phyloP scores from a whole-genome alignment of 169 alveolate species.

The Plasmodium malariae region DNA sequence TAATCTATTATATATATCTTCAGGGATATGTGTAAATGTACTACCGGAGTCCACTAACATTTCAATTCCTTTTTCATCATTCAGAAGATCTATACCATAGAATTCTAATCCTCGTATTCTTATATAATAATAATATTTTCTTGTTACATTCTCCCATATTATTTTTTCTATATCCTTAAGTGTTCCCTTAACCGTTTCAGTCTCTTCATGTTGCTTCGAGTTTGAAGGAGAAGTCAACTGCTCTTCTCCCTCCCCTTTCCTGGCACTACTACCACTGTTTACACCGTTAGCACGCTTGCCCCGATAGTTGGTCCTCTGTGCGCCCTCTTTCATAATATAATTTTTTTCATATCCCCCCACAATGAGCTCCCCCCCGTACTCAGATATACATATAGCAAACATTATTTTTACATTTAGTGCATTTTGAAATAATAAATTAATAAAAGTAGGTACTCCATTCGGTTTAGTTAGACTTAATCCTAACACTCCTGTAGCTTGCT shows the following conservation, averaged over 20 bases:
- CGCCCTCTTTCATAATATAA: background rate
- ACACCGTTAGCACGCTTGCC: background rate
- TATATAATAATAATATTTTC: conserved; percentile 59
- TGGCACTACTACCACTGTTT: background rate
- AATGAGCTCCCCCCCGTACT: conserved; percentile 81
- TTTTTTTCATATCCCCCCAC: conserved; percentile 79
- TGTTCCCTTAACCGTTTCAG: background rate
- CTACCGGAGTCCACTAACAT: conserved; percentile 68
- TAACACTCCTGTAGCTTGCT: conserved; percentile 84
- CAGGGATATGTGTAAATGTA: conserved; percentile 71
- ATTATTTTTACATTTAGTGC: conserved; percentile 18
- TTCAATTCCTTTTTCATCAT: conserved; percentile 8
- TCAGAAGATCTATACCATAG: conserved; percentile 22
- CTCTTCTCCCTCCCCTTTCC: background rate
- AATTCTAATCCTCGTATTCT: conserved; percentile 31
- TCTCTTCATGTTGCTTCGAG: too few relatives aligned
- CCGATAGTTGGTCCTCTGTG: background rate
- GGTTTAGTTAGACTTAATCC: conserved; percentile 80
- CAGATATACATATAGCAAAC: conserved; percentile 81
- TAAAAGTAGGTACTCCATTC: conserved; percentile 65
- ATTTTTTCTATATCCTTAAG: background rate
- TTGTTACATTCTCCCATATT: conserved; percentile 44
- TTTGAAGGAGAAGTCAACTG: too few relatives aligned
- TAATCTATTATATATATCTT: conserved; percentile 30
- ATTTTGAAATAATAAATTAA: conserved; percentile 27